These are phyloP conservation scores for Dactylis glomerata DNA, from an alignment of 176 grass and related monocot species.

Conservation along the genomic window DNA sequence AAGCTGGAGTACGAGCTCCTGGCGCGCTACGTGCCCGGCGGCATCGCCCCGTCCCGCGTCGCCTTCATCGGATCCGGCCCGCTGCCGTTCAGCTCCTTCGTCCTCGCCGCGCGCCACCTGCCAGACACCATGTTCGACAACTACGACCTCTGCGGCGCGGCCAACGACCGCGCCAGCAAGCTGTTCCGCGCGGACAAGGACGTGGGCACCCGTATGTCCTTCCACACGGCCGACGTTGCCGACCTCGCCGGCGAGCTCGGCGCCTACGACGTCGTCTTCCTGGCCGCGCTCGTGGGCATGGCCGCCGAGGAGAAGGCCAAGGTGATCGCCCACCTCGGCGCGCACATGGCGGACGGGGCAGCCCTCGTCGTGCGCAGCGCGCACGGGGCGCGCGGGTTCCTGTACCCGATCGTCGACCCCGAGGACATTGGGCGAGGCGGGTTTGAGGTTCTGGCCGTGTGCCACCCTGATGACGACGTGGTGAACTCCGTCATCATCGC, in stretches of 20 bases:
- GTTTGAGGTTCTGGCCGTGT: background rate
- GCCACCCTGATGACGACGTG: conserved; percentile 2
- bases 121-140: background rate
- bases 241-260: background rate
- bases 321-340: background rate
- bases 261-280: background rate
- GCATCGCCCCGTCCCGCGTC: background rate
- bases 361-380: conserved; percentile 9
- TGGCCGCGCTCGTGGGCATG: conserved; percentile 13
- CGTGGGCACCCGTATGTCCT: background rate
- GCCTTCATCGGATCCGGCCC: background rate
- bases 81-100: background rate
- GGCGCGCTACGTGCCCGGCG: background rate
- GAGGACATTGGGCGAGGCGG: background rate
- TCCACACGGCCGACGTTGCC: background rate
- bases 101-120: background rate
- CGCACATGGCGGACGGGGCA: background rate
- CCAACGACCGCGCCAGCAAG: background rate
- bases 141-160: background rate
- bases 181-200: background rate
- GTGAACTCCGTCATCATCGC: background rate
- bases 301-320: conserved; percentile 5
- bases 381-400: background rate
- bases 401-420: background rate
- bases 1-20: background rate